Conservation (phyloP, 2,329 filamentous ascomycete species). For the Byssoonygena ceratinophila region DNA sequence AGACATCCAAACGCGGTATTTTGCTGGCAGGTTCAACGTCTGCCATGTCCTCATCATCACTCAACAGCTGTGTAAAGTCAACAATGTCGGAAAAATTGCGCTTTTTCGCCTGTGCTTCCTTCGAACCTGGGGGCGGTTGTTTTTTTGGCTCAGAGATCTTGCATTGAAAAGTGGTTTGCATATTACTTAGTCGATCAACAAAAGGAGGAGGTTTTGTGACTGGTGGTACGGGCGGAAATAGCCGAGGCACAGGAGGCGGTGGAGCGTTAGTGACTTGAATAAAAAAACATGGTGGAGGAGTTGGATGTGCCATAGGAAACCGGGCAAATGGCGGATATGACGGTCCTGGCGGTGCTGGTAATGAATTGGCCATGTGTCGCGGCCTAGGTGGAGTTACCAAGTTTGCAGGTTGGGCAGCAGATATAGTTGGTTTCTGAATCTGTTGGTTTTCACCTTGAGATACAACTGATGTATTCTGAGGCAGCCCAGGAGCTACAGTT, state of each 20-base stretch:
- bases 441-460: no score
- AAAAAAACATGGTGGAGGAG: background rate
- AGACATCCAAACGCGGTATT: background rate
- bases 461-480: no score
- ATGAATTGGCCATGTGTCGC: background rate
- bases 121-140: conserved; percentile 30
- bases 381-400: background rate
- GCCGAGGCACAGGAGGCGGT: background rate
- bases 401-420: background rate
- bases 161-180: no score
- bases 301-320: background rate
- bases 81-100: conserved; percentile 45
- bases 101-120: conserved; percentile 48
- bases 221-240: no score
- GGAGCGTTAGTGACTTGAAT: no score
- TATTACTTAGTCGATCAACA: no score
- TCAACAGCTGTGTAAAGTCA: conserved; percentile 38
- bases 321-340: background rate
- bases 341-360: background rate
- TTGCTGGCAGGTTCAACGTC: conserved; percentile 1
- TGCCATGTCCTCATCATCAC: conserved; percentile 6
- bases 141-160: no score
- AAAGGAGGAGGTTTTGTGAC: background rate
- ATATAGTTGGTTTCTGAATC: no score
- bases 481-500: no score